phyloP scores from a whole-genome alignment of 169 alveolate genomes.

The Plasmodium blacklocki region DNA sequence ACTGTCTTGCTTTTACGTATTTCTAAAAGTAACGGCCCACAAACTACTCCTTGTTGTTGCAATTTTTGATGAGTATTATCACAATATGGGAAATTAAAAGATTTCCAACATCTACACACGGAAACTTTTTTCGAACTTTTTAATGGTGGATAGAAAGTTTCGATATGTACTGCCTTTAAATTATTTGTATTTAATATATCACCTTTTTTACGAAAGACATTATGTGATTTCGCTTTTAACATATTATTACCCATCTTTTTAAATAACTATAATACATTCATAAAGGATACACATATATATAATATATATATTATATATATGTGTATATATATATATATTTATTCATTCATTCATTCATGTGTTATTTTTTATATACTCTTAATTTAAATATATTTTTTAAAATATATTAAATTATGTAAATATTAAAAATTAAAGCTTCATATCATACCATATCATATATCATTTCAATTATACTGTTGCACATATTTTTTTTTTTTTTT shows the following conservation, averaged over 20 bases:
- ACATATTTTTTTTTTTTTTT: no score
- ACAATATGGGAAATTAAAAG: constrained; percentile 89
- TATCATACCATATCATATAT: background rate
- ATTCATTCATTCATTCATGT: background rate
- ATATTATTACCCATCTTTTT: constrained; percentile 31
- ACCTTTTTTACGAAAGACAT: constrained; percentile 50
- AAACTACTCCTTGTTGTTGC: constrained; percentile 84
- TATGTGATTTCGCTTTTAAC: constrained; percentile 15
- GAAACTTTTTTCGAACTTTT: constrained; percentile 79
- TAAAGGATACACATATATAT: background rate
- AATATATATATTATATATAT: background rate
- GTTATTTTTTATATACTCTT: background rate
- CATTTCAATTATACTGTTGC: background rate
- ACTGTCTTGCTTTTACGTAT: constrained; percentile 62
- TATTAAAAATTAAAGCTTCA: background rate
- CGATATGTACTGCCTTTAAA: constrained; percentile 77
- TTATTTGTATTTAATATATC: constrained; percentile 49
- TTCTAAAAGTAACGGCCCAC: constrained; percentile 86
- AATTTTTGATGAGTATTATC: constrained; percentile 88
- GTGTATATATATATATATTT: background rate
- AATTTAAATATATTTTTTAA: no score
- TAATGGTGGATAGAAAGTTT: constrained; percentile 69
- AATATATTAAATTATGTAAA: no score
- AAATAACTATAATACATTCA: background rate
- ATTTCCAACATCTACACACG: constrained; percentile 89